Conservation (phyloP, 2,329 filamentous ascomycete genomes). For the Cordyceps militaris region DNA sequence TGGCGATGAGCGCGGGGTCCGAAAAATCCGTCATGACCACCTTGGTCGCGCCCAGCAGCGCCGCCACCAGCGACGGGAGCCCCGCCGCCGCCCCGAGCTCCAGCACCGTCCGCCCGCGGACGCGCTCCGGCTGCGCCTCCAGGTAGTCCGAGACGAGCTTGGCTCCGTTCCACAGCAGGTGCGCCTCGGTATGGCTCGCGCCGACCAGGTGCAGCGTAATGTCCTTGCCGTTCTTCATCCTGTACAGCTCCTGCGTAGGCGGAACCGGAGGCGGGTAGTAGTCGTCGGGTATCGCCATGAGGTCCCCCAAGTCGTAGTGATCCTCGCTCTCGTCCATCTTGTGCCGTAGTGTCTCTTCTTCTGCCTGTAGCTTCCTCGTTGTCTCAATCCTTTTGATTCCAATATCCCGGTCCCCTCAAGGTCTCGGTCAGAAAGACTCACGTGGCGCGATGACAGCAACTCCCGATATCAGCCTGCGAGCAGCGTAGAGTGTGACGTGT, state of each 20-base stretch:
- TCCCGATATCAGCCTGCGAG: background rate
- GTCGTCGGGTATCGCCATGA: conserved; percentile 76
- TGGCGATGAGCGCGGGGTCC: conserved; percentile 73
- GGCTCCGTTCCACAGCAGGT: conserved; percentile 86
- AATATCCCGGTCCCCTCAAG: background rate
- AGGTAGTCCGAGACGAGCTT: conserved; percentile 72
- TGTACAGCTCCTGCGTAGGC: conserved; percentile 66
- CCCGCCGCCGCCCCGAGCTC: conserved; percentile 88
- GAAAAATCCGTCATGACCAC: conserved; percentile 86
- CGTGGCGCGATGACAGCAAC: background rate
- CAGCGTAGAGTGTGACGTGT: background rate
- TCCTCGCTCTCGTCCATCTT: conserved; percentile 24
- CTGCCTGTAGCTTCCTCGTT: background rate
- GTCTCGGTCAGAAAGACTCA: background rate
- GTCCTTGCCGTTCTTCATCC: conserved; percentile 55
- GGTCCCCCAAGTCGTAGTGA: conserved; percentile 35
- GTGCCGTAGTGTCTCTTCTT: background rate
- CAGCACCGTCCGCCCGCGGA: conserved; percentile 65
- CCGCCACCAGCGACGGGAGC: conserved; percentile 72
- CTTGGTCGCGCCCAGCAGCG: conserved; percentile 60
- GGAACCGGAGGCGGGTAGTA: conserved; percentile 74
- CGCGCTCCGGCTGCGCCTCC: conserved; percentile 57
- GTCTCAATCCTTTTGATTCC: background rate
- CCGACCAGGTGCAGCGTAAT: conserved; percentile 75
- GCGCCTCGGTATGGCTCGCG: conserved; percentile 81